A percentile compares a stretch with the other conserved stretches of the same genome.
Conservation (phyloP, 192 early-diverging fungal genomes). For the Borealophlyctis nickersoniae region DNA sequence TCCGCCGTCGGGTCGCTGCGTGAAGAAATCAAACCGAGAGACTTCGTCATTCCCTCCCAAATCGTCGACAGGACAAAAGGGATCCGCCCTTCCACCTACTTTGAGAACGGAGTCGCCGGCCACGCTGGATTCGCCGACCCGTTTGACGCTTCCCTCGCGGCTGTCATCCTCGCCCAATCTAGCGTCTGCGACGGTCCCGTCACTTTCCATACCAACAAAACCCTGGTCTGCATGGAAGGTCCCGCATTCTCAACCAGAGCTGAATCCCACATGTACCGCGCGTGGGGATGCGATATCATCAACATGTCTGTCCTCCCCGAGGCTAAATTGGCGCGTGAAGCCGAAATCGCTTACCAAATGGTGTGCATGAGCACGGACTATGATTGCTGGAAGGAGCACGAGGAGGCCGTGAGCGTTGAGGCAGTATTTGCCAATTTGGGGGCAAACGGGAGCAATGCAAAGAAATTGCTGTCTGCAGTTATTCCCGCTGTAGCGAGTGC, state of each 20-base stretch:
- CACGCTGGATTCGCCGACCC: constrained; percentile 94
- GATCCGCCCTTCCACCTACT: constrained; percentile 88
- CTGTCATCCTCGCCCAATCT: constrained; percentile 61
- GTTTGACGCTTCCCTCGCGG: constrained; percentile 72
- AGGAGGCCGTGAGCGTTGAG: constrained; percentile 62
- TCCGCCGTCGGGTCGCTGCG: constrained; percentile 95
- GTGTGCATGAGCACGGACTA: constrained; percentile 99
- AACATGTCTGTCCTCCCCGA: constrained; percentile 98
- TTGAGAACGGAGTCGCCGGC: constrained; percentile 87
- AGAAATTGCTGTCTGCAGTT: constrained; percentile 68
- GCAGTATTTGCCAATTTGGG: constrained; percentile 87
- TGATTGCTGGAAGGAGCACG: constrained; percentile 68
- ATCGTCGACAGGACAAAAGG: constrained; percentile 98
- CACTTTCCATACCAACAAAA: constrained; percentile 77
- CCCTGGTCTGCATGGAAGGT: constrained; percentile 96
- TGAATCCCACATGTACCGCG: constrained; percentile 93
- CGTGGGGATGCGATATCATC: constrained; percentile 90
- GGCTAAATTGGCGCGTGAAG: constrained; percentile 94
- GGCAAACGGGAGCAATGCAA: constrained; percentile 80
- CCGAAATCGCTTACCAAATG: constrained; percentile 97
- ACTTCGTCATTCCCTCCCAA: constrained; percentile 94
- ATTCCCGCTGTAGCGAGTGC: constrained; percentile 75
- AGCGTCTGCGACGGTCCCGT: constrained; percentile 46
- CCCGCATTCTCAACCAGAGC: constrained; percentile 97
- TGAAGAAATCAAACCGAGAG: constrained; percentile 87